Evolutionary conservation across 1,139 yeast genomes (phyloP).

Genomic region (Sugiyamaella sp.): DNA sequence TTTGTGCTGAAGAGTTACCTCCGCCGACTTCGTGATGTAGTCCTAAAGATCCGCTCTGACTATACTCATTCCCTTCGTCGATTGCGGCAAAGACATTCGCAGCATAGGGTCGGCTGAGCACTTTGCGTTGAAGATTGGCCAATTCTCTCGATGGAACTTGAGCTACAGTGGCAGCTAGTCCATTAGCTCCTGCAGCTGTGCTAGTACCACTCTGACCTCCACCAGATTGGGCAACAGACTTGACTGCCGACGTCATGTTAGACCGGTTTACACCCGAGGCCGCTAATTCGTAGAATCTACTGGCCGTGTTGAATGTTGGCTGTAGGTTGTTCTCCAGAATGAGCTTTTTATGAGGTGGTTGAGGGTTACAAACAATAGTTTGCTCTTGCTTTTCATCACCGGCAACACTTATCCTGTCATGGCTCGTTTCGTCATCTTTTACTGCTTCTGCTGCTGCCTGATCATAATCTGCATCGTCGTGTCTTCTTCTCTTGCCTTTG

Average conservation of each 20-base stretch:
- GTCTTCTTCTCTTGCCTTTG: neutral
- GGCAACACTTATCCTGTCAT: neutral
- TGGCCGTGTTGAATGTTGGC: conserved; percentile 11
- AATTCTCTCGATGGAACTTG: conserved; percentile 70
- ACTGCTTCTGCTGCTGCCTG: neutral
- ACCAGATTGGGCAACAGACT: conserved; percentile 39
- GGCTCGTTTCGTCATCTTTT: neutral
- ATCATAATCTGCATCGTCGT: neutral
- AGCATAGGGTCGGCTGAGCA: conserved; percentile 33
- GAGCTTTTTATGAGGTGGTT: conserved; percentile 10
- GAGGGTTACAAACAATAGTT: neutral
- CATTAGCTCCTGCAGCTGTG: conserved; percentile 55
- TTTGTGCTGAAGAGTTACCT: neutral
- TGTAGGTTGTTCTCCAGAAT: conserved; percentile 4
- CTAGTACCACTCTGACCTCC: conserved; percentile 48
- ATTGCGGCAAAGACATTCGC: neutral
- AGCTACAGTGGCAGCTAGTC: conserved; percentile 68
- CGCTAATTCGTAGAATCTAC: conserved; percentile 61
- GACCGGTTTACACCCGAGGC: conserved; percentile 83
- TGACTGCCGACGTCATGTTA: conserved; percentile 49
- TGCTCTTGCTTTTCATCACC: no score
- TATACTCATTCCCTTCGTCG: neutral
- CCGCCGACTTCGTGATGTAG: neutral
- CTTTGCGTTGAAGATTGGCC: conserved; percentile 58
- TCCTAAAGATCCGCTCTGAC: neutral